Evolutionary conservation across 140 eudicot species (phyloP).

Genomic region (Ambrosia hybrid): DNA sequence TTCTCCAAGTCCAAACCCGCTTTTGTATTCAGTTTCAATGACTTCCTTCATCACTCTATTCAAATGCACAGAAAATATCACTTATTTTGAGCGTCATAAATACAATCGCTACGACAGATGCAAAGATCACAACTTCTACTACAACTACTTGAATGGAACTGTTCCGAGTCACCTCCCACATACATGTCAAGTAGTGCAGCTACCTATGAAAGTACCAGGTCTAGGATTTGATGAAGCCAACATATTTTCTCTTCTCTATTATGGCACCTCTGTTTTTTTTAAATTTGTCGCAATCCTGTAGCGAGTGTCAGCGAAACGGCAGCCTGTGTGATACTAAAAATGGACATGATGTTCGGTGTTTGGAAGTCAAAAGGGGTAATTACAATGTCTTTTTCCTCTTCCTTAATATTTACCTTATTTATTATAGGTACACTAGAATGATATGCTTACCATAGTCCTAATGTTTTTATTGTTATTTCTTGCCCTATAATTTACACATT

Average conservation of each 20-base stretch:
- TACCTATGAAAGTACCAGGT: neutral
- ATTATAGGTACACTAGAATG: no score
- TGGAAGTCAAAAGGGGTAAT: neutral
- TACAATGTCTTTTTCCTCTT: neutral
- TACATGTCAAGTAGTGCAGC: neutral
- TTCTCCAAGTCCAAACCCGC: conserved; percentile 33
- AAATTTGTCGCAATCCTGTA: conserved; percentile 1
- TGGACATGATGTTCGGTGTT: conserved; percentile 8
- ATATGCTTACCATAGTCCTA: no score
- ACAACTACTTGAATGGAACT: neutral
- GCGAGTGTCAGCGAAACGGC: neutral
- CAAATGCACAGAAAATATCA: conserved; percentile 26
- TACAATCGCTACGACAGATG: neutral
- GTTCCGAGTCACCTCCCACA: neutral
- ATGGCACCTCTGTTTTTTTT: neutral
- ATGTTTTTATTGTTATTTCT: no score
- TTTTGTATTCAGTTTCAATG: conserved; percentile 18
- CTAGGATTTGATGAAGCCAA: neutral
- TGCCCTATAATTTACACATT: neutral
- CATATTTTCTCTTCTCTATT: conserved; percentile 12
- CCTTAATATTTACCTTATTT: no score
- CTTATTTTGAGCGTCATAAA: neutral
- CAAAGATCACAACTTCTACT: neutral
- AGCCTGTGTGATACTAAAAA: neutral
- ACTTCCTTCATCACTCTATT: conserved; percentile 16